phyloP scores from a whole-genome alignment of 257 asterid genomes.

The Solanum bulbocastanum region DNA sequence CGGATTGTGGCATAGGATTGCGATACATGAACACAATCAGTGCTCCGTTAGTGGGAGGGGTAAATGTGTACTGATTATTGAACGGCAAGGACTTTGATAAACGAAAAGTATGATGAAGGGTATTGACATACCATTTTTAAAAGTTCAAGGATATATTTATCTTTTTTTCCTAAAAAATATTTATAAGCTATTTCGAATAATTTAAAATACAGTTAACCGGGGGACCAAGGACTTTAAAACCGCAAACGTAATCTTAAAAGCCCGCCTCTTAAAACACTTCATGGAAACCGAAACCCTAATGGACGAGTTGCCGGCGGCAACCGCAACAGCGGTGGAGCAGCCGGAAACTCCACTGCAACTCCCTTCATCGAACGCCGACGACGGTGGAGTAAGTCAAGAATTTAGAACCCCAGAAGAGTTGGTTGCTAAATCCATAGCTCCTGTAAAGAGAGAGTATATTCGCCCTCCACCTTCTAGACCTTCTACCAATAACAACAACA shows the following conservation, averaged over 20 bases:
- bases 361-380: neutral
- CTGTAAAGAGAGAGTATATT: slow-evolving; percentile 64
- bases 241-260: neutral
- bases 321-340: neutral
- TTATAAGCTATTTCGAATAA: too few species aligned
- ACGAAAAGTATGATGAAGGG: too few species aligned
- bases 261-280: neutral
- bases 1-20: too few species aligned
- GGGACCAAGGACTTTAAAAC: neutral
- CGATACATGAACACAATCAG: too few species aligned
- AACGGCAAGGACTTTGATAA: too few species aligned
- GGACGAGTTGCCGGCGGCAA: neutral
- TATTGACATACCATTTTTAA: too few species aligned
- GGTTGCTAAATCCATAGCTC: slow-evolving; percentile 78
- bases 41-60: too few species aligned
- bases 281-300: neutral
- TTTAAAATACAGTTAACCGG: neutral
- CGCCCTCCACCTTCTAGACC: slow-evolving; percentile 55
- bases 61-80: too few species aligned
- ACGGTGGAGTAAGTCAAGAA: neutral
- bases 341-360: neutral
- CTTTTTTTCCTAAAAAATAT: too few species aligned
- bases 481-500: neutral
- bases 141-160: too few species aligned
- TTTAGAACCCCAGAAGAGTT: slow-evolving; percentile 46